Evolutionary conservation across 176 grass and related monocot genomes (phyloP).

Genomic region (Elymus sibiricus): DNA sequence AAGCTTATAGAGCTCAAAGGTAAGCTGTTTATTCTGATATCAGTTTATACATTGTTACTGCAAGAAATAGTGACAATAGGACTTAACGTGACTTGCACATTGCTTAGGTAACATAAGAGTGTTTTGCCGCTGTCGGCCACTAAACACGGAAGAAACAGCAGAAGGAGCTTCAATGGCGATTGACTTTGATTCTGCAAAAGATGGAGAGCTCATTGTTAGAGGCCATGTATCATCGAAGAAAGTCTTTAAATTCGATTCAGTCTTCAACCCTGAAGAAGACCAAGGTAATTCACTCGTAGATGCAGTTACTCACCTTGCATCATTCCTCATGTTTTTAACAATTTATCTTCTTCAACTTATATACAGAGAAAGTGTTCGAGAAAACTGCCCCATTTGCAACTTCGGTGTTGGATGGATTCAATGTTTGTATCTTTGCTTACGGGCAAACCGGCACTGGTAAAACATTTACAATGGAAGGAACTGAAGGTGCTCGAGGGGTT

Average conservation of each 20-base stretch:
- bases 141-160: constrained; percentile 75
- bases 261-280: constrained; percentile 77
- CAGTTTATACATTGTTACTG: neutral
- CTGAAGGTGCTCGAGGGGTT: constrained; percentile 71
- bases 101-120: constrained; percentile 87
- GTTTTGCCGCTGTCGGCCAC: constrained; percentile 90
- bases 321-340: neutral
- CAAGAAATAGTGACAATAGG: neutral
- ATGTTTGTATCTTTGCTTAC: constrained; percentile 96
- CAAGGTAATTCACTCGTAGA: constrained; percentile 54
- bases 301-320: neutral
- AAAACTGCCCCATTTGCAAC: constrained; percentile 77
- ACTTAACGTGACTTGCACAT: neutral
- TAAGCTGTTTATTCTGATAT: constrained; percentile 22
- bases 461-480: constrained; percentile 98
- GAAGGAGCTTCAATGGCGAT: constrained; percentile 50
- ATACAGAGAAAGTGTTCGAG: constrained; percentile 74
- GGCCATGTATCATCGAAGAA: constrained; percentile 89
- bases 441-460: constrained; percentile 94
- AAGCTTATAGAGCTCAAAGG: constrained; percentile 87
- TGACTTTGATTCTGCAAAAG: constrained; percentile 89
- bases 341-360: neutral
- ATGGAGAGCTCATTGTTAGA: constrained; percentile 83
- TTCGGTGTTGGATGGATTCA: constrained; percentile 93
- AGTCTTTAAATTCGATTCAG: constrained; percentile 81